Base-by-base conservation (phyloP, 2,329 filamentous ascomycete genomes). In the Pseudogymnoascus sp. region DNA sequence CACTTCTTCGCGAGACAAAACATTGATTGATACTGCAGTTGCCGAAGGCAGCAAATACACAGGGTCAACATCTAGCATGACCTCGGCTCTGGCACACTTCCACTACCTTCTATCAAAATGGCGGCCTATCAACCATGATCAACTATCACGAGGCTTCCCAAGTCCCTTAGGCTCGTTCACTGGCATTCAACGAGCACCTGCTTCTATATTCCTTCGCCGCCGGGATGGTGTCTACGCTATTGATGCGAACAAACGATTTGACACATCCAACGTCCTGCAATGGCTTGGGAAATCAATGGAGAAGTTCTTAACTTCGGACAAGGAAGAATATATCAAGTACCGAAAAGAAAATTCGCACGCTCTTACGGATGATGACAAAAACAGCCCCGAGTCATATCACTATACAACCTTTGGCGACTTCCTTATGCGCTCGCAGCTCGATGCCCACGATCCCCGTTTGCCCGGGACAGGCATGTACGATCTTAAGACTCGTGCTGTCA, bases 11-110 rank as follows among this genome's bases (percentile, higher is more conserved):
- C 87, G 90, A 72, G 94, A 99, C 72, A 75, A 77, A 5, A 84
- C 81, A 4, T 80, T 99, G 11, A 82, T 87, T n/a, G 73, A 80
- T 1, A 83, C 94, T 44, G 90, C 91, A 1, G 79, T 80, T 60
- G 75, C 85, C 62, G 76, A 89, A 65, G 77, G 80, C 11, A 91
- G 87, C 73, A 95, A 89, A 72, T 99, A 95, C 72, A 88, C 92
- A 10, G 94, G 94, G 8, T 99, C 94, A 11, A 97, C 94, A 0
- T 99, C 94, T 1, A 97, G 93, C 76, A 96, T 97, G 92, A 96
- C 93, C 1, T 80, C 87, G 2, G 86, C 90, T 60, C 80, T 99
- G 50, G 84, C 88, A 1, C 95, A 99, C 70, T 96, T 99, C 71
- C 94, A 99, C 74, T 97, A 86, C 70, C 82, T 99, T 2, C 80